A percentile compares a stretch with the other conserved stretches of the same genome.
Evolutionary conservation across 73 alveolate genomes (phyloP).

Genomic region (Loxodes magnus): DNA sequence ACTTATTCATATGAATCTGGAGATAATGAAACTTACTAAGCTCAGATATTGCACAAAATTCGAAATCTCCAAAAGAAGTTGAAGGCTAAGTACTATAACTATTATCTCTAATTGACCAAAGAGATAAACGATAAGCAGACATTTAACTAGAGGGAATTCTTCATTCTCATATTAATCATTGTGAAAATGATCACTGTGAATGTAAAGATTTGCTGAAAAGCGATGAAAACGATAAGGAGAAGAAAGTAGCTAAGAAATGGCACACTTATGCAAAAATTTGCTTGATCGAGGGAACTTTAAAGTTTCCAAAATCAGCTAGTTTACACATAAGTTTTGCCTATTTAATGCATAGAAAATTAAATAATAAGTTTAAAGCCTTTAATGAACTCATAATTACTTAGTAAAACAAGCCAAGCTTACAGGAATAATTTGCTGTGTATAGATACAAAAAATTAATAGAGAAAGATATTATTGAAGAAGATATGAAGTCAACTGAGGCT

Average conservation of each 20-base stretch:
- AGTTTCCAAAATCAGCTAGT: constrained; percentile 26
- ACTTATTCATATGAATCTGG: constrained; percentile 6
- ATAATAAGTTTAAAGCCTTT: constrained; percentile 28
- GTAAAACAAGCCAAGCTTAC: constrained; percentile 23
- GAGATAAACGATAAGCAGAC: constrained; percentile 15
- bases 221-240: constrained; percentile 18
- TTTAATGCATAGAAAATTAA: constrained; percentile 19
- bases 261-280: constrained; percentile 9
- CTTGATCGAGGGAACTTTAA: constrained; percentile 18
- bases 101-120: constrained; percentile 21
- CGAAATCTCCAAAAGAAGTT: constrained; percentile 18
- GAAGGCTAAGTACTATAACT: constrained; percentile 20
- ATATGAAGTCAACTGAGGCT: constrained; percentile 18
- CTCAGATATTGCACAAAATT: constrained; percentile 14
- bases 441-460: constrained; percentile 29
- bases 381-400: constrained; percentile 34
- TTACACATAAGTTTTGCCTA: constrained; percentile 20
- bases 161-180: constrained; percentile 19
- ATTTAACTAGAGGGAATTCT: constrained; percentile 26
- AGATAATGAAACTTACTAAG: constrained; percentile 10
- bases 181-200: constrained; percentile 17
- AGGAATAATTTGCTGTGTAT: constrained; percentile 26
- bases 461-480: constrained; percentile 26
- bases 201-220: constrained; percentile 23
- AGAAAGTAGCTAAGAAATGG: constrained; percentile 25